Percentiles rank a stretch among this genome's conserved stretches.
Conservation (phyloP, 2,329 filamentous ascomycete genomes). For the Tolypocladium amazonense region DNA sequence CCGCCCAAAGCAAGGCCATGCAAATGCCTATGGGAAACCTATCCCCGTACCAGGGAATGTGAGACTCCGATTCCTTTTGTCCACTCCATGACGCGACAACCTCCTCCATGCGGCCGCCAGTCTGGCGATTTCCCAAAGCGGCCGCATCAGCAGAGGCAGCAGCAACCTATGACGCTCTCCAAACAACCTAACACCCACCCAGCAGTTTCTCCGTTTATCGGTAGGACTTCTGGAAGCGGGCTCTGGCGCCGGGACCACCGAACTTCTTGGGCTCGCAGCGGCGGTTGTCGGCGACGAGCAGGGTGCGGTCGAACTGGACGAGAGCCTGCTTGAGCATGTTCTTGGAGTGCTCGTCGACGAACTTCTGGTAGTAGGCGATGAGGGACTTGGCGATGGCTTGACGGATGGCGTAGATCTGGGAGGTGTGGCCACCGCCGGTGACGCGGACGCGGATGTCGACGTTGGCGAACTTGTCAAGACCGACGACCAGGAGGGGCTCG, state of each 20-base stretch:
- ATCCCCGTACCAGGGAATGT: constrained; percentile 27
- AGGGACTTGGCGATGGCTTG: constrained; percentile 88
- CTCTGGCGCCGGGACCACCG: constrained; percentile 83
- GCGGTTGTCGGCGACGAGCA: constrained; percentile 98
- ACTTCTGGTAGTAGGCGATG: constrained; percentile 95
- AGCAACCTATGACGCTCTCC: constrained; percentile 2
- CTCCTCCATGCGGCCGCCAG: constrained; percentile 7
- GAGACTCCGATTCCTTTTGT: constrained; percentile 25
- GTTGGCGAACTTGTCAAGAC: constrained; percentile 91
- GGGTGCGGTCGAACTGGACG: constrained; percentile 89
- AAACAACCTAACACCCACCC: not conserved
- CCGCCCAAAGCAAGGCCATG: constrained; percentile 39
- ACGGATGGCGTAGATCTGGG: constrained; percentile 95
- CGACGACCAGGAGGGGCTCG: constrained; percentile 95
- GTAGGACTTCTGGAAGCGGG: constrained; percentile 99
- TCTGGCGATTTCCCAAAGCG: not conserved
- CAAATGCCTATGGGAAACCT: constrained; percentile 36
- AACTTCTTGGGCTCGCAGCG: constrained; percentile 99
- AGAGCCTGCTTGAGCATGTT: constrained; percentile 97
- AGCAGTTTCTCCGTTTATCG: constrained; percentile 52
- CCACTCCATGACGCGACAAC: constrained; percentile 16
- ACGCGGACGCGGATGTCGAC: constrained; percentile 98
- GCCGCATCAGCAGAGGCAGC: constrained; percentile 8
- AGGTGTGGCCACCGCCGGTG: constrained; percentile 93
- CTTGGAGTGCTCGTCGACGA: constrained; percentile 99